phyloP scores from a whole-genome alignment of 2,329 filamentous ascomycete genomes.

The Raffaelea albimanens region DNA sequence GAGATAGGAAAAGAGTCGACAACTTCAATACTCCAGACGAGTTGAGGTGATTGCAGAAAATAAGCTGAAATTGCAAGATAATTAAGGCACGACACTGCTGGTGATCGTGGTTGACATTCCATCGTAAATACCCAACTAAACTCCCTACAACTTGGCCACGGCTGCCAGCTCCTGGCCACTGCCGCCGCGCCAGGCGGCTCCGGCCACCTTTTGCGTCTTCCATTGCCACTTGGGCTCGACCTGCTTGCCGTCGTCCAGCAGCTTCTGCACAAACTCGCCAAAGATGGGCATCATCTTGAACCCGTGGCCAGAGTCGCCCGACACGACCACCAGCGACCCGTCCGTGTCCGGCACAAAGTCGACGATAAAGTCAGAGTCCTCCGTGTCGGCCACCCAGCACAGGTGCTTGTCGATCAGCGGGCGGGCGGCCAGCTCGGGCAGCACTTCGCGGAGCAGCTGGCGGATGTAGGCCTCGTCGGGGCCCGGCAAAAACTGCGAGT shows the following conservation, averaged over 20 bases:
- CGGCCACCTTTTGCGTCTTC: constrained; percentile 24
- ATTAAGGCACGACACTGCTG: too few species aligned
- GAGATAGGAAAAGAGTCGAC: too few species aligned
- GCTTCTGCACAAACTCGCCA: constrained; percentile 41
- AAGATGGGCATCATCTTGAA: constrained; percentile 55
- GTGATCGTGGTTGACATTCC: too few species aligned
- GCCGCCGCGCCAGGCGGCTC: too few species aligned
- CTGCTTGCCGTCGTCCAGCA: constrained; percentile 36
- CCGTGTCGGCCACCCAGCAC: constrained; percentile 57
- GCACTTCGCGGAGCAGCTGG: constrained; percentile 37
- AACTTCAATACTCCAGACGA: too few species aligned
- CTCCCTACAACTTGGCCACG: too few species aligned
- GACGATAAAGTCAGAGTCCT: constrained; percentile 50
- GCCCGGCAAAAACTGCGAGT: constrained; percentile 39
- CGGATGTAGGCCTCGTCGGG: constrained; percentile 44
- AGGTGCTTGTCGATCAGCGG: constrained; percentile 45
- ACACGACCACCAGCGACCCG: constrained; percentile 35
- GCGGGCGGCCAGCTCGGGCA: constrained; percentile 42
- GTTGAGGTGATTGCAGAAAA: too few species aligned
- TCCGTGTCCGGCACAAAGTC: constrained; percentile 44
- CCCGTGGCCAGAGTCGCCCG: constrained; percentile 52
- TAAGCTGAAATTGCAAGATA: too few species aligned
- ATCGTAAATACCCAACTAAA: too few species aligned
- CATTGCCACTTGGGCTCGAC: constrained; percentile 38
- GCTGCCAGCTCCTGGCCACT: too few species aligned